Base-by-base conservation (phyloP, 768 basidiomycete species). In the Candolleomyces efflorescens region DNA sequence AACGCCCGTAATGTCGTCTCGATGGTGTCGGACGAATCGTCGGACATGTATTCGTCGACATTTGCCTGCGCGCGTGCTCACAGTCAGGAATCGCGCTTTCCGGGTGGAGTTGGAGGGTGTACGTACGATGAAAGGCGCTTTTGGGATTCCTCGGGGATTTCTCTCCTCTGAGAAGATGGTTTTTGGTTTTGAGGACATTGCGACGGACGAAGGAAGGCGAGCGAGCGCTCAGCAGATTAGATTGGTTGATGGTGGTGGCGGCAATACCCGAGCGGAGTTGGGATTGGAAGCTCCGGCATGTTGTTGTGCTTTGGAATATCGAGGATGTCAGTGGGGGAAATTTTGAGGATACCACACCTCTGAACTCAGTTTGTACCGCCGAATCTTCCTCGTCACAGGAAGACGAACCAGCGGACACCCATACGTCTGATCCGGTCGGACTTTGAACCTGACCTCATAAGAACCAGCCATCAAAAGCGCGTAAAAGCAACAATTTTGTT, bases 101-200 rank as follows among this genome's bases (percentile, higher is more conserved):
- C n/a, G 46, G n/a, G 2, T 22, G 2, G 32, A 56, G 24, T 12
- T 18, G 24, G 20, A 43, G 1, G 13, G 11, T 2, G 32, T 6
- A 46, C 87, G 63, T 62, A 96, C 95, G 54, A 98, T 88, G 67
- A 99, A 99, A 0, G 92, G 92, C 3, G 96, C 95, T 71, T 89
- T 88, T 22, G 96, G 96, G 53, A 98, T 98, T 4, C 96, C 96
- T 53, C 96, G 78, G 0, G 94, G 87, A 62, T 95, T 98, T 66
- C 85, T 85, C 71, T 78, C 77, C 45, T 76, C 74, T 13, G 72
- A 71, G 50, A 73, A 71, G 15, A 74, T 67, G 26, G 66, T 56
- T 61, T 67, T 69, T 37, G 59, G 49, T 63, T 67, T 66, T 7
- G 67, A 54, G 9, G 68, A 55, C 70, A 71, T 73, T 39, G 37